phyloP scores from a whole-genome alignment of 257 asterid species.

The Forsythia suspensa region DNA sequence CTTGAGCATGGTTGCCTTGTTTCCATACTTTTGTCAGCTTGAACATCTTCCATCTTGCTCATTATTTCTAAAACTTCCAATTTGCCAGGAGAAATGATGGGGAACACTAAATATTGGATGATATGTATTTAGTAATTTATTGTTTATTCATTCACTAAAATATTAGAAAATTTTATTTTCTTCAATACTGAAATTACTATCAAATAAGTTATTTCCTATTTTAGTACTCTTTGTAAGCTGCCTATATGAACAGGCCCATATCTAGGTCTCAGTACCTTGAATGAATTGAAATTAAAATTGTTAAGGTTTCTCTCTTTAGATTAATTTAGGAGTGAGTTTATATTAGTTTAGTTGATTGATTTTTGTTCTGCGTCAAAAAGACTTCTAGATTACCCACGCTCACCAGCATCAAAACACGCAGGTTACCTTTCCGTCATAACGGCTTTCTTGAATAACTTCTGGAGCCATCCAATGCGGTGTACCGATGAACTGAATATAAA shows the following conservation, averaged over 20 bases:
- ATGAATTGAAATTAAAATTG: too few species aligned
- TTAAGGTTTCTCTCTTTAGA: too few species aligned
- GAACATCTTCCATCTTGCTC: neutral
- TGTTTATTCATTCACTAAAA: neutral
- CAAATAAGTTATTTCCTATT: neutral
- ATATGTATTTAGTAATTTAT: neutral
- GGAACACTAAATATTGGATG: neutral
- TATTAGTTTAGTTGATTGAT: too few species aligned
- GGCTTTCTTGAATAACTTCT: conserved; percentile 99
- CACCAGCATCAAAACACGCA: neutral
- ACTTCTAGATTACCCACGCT: too few species aligned
- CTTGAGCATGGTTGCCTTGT: neutral
- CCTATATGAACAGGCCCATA: neutral
- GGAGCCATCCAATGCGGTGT: conserved; percentile 99
- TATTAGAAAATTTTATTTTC: neutral
- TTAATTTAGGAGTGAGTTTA: too few species aligned
- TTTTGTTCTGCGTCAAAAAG: too few species aligned
- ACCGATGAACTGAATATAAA: conserved; percentile 78
- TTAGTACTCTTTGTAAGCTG: neutral
- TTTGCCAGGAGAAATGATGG: neutral
- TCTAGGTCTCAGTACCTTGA: too few species aligned
- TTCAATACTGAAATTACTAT: neutral
- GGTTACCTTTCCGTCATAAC: conserved; percentile 93
- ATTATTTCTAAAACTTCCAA: neutral
- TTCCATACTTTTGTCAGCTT: neutral